Evolutionary conservation across 352 stramenopile genomes (phyloP).

Genomic region (Phytopythium vexans): DNA sequence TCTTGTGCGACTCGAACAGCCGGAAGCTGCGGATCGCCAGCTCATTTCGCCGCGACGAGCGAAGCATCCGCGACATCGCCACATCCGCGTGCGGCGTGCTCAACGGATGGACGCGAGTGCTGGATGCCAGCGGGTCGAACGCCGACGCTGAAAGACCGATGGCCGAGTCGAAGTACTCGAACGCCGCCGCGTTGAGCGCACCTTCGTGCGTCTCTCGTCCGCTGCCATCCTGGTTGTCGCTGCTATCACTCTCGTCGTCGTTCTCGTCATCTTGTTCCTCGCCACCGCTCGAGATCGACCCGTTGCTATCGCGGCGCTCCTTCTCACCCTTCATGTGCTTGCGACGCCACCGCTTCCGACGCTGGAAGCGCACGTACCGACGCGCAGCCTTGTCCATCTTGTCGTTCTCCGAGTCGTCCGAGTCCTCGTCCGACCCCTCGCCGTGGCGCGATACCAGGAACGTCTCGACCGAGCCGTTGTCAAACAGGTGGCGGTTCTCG

Average conservation of each 20-base stretch:
- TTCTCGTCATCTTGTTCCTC: background rate
- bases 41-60: constrained; percentile 34
- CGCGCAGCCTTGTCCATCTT: constrained; percentile 6
- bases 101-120: constrained; percentile 23
- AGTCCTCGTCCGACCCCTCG: background rate
- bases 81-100: constrained; percentile 13
- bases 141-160: constrained; percentile 58
- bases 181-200: constrained; percentile 40
- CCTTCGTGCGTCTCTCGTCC: constrained; percentile 14
- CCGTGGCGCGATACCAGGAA: constrained; percentile 25
- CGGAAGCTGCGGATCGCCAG: constrained; percentile 59
- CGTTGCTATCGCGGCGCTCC: background rate
- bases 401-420: constrained; percentile 1
- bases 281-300: background rate
- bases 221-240: background rate
- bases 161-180: constrained; percentile 54
- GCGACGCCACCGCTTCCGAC: constrained; percentile 2
- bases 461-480: constrained; percentile 41
- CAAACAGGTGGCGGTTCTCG: constrained; percentile 35
- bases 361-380: constrained; percentile 6
- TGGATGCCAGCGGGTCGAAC: constrained; percentile 37
- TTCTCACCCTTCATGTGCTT: background rate
- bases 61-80: constrained; percentile 9
- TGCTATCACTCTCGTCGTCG: background rate
- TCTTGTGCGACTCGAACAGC: constrained; percentile 58